Evolutionary conservation across 257 asterid genomes (phyloP).

Genomic region (Lycium ferocissimum): DNA sequence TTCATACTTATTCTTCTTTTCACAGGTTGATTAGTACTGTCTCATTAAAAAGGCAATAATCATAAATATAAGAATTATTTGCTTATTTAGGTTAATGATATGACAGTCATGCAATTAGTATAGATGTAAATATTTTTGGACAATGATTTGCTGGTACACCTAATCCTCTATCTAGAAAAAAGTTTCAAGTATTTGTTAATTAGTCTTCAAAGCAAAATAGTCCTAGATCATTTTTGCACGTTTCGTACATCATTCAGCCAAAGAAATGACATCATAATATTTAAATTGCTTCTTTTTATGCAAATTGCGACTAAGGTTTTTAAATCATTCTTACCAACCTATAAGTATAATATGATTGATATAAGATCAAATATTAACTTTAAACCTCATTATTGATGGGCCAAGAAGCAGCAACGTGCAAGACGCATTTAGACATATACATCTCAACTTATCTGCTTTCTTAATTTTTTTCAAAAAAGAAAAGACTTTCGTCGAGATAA

Average conservation of each 20-base stretch:
- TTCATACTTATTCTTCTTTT: neutral
- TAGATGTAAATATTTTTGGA: neutral
- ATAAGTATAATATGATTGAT: neutral
- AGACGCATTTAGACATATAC: neutral
- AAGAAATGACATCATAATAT: neutral
- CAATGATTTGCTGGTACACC: constrained; percentile 6
- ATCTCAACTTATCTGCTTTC: neutral
- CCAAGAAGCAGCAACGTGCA: neutral
- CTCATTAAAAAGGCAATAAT: neutral
- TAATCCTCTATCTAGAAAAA: constrained; percentile 2
- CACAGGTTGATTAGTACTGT: neutral
- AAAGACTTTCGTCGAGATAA: neutral
- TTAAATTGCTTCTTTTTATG: neutral
- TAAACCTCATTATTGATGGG: neutral
- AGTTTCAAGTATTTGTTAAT: neutral
- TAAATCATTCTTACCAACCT: neutral
- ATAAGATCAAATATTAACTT: constrained; percentile 10
- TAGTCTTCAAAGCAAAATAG: neutral
- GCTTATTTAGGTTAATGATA: neutral
- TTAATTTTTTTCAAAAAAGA: neutral
- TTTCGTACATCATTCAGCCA: neutral
- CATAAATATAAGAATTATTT: neutral
- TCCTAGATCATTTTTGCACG: neutral
- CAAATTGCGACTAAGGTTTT: neutral
- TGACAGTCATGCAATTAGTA: too few species aligned